A percentile compares a stretch with the other conserved stretches of the same genome.
Conservation (phyloP, 495 filamentous ascomycete genomes). For the Penicillium ochrochloron region DNA sequence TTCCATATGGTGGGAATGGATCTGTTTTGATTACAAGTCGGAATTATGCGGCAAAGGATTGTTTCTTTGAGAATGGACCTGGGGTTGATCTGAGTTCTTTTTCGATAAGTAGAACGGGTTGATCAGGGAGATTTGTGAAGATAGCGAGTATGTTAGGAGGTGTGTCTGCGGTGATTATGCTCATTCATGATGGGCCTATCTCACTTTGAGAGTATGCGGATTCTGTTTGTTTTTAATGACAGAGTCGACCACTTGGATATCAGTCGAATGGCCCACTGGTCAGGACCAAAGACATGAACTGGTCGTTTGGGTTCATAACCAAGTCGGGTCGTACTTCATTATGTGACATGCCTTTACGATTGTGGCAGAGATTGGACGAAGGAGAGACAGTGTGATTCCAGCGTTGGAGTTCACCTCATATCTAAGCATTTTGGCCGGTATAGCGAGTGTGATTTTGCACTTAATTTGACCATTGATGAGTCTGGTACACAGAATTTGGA, state of each 20-base stretch:
- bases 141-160: neutral
- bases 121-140: neutral
- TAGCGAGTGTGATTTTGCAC: neutral
- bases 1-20: neutral
- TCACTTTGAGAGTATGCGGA: neutral
- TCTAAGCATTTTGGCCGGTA: neutral
- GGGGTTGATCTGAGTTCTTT: neutral
- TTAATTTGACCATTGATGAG: neutral
- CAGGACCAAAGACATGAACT: neutral
- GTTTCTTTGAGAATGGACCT: neutral
- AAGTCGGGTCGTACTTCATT: neutral
- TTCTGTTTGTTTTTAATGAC: neutral
- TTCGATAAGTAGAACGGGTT: neutral
- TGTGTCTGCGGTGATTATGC: neutral
- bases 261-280: neutral
- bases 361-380: neutral
- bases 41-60: neutral
- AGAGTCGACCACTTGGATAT: neutral
- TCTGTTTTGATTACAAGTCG: neutral
- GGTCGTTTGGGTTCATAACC: neutral
- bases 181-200: neutral
- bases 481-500: neutral
- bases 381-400: neutral
- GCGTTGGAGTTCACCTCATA: neutral
- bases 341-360: neutral